These are phyloP conservation scores for Kitagawia praeruptora DNA, from an alignment of 129 eudicot species.

Conservation along the genomic window DNA sequence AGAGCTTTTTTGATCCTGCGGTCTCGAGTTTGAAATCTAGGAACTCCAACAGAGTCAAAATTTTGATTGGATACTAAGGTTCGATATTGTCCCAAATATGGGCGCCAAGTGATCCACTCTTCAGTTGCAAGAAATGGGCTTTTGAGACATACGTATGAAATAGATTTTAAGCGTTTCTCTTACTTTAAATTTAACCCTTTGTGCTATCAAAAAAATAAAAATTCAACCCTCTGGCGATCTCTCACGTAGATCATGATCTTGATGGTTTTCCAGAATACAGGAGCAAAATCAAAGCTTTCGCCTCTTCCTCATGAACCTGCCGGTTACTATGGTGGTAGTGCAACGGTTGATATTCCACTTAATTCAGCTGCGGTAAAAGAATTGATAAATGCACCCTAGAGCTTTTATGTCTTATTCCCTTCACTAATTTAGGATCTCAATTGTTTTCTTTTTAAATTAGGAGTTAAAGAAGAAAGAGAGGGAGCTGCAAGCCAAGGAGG, in stretches of 20 bases:
- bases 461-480: constrained; percentile 80
- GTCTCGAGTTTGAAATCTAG: background rate
- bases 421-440: background rate
- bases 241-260: constrained; percentile 2
- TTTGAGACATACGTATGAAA: too few relatives aligned
- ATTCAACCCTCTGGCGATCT: background rate
- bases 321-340: constrained; percentile 69
- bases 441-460: constrained; percentile 22
- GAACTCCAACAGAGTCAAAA: background rate
- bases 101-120: too few relatives aligned
- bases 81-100: too few relatives aligned
- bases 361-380: constrained; percentile 52
- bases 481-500: constrained; percentile 82
- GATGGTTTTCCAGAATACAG: constrained; percentile 28
- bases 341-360: constrained; percentile 71
- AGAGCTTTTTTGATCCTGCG: background rate
- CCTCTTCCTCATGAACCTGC: constrained; percentile 96
- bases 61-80: too few relatives aligned
- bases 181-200: background rate
- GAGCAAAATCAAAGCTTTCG: constrained; percentile 68
- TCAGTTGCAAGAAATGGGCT: too few relatives aligned
- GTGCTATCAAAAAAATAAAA: too few relatives aligned
- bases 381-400: background rate
- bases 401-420: background rate
- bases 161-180: background rate